Evolutionary conservation across 495 filamentous ascomycete genomes (phyloP).

Genomic region (Clavariopsis aquatica): DNA sequence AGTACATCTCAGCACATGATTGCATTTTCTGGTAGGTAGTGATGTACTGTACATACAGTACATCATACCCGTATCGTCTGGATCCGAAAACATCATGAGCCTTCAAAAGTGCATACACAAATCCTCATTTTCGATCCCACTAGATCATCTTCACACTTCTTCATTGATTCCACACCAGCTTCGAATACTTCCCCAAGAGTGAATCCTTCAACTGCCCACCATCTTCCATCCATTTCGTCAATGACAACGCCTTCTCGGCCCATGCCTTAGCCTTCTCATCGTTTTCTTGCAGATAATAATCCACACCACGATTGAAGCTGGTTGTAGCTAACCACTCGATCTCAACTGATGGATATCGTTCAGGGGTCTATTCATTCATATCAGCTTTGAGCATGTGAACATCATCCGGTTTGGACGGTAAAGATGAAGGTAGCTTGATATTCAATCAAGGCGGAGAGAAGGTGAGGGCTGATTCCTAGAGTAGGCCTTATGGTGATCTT

Average conservation of each 20-base stretch:
- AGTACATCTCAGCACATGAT: no score
- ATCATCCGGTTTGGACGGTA: no score
- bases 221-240: slow-evolving; percentile 60
- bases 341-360: slow-evolving; percentile 67
- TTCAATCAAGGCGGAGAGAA: neutral
- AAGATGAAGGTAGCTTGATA: neutral
- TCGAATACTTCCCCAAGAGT: slow-evolving; percentile 54
- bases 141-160: neutral
- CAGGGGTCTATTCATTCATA: slow-evolving; percentile 28
- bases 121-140: neutral
- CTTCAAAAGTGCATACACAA: no score
- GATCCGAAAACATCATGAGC: no score
- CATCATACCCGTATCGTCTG: no score
- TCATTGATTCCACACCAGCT: slow-evolving; percentile 26
- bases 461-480: neutral
- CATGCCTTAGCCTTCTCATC: slow-evolving; percentile 62
- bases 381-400: slow-evolving; percentile 14
- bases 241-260: slow-evolving; percentile 64
- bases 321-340: slow-evolving; percentile 75
- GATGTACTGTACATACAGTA: no score
- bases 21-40: no score
- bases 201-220: slow-evolving; percentile 53
- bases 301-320: slow-evolving; percentile 75
- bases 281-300: slow-evolving; percentile 62
- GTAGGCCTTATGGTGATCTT: neutral